Conservation (phyloP, 371 early-diverging fungal genomes). For the Encephalitozoon romaleae region DNA sequence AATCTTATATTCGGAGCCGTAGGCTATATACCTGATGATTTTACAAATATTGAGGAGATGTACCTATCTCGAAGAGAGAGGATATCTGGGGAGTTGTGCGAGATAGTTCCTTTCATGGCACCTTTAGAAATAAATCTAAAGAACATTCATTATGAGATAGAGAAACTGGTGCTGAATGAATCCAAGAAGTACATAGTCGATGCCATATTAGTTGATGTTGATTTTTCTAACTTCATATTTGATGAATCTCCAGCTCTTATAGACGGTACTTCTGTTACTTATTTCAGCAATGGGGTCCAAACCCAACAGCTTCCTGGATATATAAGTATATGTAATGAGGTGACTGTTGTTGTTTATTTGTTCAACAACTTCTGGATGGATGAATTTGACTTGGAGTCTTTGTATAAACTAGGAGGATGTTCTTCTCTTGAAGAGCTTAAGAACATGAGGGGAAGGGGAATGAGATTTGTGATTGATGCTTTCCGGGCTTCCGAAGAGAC, state of each 20-base stretch:
- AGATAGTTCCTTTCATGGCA: background rate
- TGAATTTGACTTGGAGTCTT: background rate
- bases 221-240: background rate
- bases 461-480: slow-evolving; percentile 45
- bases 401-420: background rate
- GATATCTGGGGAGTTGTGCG: background rate
- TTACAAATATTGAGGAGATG: slow-evolving; percentile 22
- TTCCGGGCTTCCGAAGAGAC: slow-evolving; percentile 33
- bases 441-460: slow-evolving; percentile 8
- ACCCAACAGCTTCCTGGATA: slow-evolving; percentile 1
- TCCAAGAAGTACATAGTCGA: slow-evolving; percentile 20
- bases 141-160: background rate
- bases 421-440: slow-evolving; percentile 10
- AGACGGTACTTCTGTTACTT: background rate
- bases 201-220: background rate
- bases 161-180: slow-evolving; percentile 31
- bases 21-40: slow-evolving; percentile 48
- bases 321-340: slow-evolving; percentile 1
- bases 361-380: slow-evolving; percentile 8
- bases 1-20: slow-evolving; percentile 21
- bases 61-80: background rate
- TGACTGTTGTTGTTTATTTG: background rate
- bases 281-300: slow-evolving; percentile 5
- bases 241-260: background rate
- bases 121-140: slow-evolving; percentile 13